Conservation (phyloP, 2,329 filamentous ascomycete genomes). For the Xylaria multiplex region DNA sequence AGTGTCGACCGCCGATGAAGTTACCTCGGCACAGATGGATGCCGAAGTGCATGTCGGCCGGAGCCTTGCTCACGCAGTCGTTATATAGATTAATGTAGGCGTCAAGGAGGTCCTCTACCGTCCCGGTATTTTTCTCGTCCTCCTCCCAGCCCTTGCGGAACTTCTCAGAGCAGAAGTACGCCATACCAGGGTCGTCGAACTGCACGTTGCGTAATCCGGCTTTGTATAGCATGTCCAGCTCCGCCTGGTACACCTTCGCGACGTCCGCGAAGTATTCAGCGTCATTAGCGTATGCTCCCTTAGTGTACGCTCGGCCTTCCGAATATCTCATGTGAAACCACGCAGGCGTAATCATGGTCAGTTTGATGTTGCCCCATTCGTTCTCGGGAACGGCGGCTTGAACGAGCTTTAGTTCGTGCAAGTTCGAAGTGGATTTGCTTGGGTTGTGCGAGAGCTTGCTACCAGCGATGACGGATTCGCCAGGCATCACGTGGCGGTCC, state of each 20-base stretch:
- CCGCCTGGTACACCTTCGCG: conserved; percentile 72
- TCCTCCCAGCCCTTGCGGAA: conserved; percentile 76
- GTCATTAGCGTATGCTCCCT: conserved; percentile 65
- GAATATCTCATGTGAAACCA: conserved; percentile 68
- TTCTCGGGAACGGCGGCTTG: conserved; percentile 58
- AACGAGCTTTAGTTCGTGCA: conserved; percentile 61
- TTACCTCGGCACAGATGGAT: conserved; percentile 79
- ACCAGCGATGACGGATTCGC: conserved; percentile 64
- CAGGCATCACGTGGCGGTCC: conserved; percentile 65
- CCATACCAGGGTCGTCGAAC: conserved; percentile 73
- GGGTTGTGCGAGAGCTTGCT: conserved; percentile 58
- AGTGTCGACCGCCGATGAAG: conserved; percentile 73
- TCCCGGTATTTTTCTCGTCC: conserved; percentile 73
- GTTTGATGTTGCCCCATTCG: conserved; percentile 63
- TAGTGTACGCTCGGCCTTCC: conserved; percentile 65
- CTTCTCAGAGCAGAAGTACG: conserved; percentile 78
- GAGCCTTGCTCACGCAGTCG: conserved; percentile 70
- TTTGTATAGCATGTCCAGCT: conserved; percentile 69
- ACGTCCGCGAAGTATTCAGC: conserved; percentile 73
- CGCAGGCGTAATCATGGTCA: conserved; percentile 64
- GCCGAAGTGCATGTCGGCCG: conserved; percentile 77
- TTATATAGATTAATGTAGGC: conserved; percentile 83
- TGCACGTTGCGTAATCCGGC: conserved; percentile 73
- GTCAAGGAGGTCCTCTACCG: conserved; percentile 76
- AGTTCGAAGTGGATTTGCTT: conserved; percentile 56